phyloP scores from a whole-genome alignment of 139 green algal genomes.

The Asterochloris erici region DNA sequence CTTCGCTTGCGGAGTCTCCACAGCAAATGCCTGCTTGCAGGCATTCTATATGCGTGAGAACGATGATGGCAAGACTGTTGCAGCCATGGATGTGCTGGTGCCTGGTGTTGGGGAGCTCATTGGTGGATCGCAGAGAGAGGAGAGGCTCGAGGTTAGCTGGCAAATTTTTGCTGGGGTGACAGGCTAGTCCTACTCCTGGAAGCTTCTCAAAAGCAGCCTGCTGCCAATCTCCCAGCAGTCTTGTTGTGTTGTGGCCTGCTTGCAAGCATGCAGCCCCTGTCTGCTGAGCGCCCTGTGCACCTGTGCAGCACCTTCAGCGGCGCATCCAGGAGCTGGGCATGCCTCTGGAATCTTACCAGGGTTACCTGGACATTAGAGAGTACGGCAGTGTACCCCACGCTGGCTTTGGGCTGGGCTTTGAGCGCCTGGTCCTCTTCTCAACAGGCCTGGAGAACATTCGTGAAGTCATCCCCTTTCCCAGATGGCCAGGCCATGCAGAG shows the following conservation, averaged over 20 bases:
- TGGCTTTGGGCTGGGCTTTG: conserved; percentile 98
- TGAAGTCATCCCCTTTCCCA: conserved; percentile 97
- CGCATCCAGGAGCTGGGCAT: conserved; percentile 73
- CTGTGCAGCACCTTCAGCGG: conserved; percentile 48
- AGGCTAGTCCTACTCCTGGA: background rate
- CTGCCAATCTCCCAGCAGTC: background rate
- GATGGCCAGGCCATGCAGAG: conserved; percentile 87
- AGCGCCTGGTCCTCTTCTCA: conserved; percentile 95
- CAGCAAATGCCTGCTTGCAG: conserved; percentile 17
- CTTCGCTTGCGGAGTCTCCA: too few relatives aligned
- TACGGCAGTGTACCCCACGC: conserved; percentile 93
- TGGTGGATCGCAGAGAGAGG: conserved; percentile 88
- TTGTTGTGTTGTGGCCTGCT: background rate
- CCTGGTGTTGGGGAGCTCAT: conserved; percentile 93
- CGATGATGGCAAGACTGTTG: conserved; percentile 94
- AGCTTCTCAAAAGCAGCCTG: too few relatives aligned
- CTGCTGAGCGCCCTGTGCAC: too few relatives aligned
- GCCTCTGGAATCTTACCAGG: conserved; percentile 76
- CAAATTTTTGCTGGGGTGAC: background rate
- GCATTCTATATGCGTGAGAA: conserved; percentile 99
- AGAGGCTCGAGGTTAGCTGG: conserved; percentile 53
- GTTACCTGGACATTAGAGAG: conserved; percentile 92
- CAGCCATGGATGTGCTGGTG: conserved; percentile 98
- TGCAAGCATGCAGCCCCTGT: background rate
- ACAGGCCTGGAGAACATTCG: conserved; percentile 99